These are phyloP conservation scores for Infundibulicybe gibba DNA, from an alignment of 768 basidiomycete species.

Conservation along the genomic window DNA sequence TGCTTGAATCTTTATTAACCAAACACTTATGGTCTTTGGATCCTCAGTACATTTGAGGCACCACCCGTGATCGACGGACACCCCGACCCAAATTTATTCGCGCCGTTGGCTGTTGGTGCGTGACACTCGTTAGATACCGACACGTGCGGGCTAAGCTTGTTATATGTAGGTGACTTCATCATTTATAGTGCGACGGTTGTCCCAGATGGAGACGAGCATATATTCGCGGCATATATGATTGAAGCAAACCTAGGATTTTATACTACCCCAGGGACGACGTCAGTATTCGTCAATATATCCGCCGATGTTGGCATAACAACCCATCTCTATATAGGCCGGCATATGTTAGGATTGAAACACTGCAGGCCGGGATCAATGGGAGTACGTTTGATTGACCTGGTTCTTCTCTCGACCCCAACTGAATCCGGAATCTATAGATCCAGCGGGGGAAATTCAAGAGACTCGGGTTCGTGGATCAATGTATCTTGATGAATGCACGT, in stretches of 20 bases:
- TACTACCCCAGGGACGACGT: constrained; percentile 13
- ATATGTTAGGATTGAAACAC: constrained; percentile 7
- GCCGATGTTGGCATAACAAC: background rate
- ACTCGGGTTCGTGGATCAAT: constrained; percentile 6
- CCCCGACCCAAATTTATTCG: constrained; percentile 13
- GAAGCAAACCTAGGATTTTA: constrained; percentile 14
- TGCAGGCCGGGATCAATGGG: constrained; percentile 11
- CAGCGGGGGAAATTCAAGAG: constrained; percentile 12
- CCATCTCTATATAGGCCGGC: constrained; percentile 4
- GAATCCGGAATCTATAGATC: background rate
- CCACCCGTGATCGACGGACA: constrained; percentile 9
- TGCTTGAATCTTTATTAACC: background rate
- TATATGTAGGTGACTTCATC: constrained; percentile 13
- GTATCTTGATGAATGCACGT: background rate
- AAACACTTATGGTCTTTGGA: background rate
- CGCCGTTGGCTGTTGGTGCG: constrained; percentile 6
- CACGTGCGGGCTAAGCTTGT: constrained; percentile 1
- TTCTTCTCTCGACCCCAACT: too few relatives aligned
- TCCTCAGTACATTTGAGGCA: constrained; percentile 9
- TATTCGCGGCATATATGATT: constrained; percentile 11
- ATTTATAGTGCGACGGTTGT: constrained; percentile 14
- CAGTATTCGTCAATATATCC: background rate
- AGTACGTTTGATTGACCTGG: background rate
- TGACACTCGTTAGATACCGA: background rate
- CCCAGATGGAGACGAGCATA: constrained; percentile 1